phyloP scores from a whole-genome alignment of 139 green algal species.

The Coelastrella sp. region DNA sequence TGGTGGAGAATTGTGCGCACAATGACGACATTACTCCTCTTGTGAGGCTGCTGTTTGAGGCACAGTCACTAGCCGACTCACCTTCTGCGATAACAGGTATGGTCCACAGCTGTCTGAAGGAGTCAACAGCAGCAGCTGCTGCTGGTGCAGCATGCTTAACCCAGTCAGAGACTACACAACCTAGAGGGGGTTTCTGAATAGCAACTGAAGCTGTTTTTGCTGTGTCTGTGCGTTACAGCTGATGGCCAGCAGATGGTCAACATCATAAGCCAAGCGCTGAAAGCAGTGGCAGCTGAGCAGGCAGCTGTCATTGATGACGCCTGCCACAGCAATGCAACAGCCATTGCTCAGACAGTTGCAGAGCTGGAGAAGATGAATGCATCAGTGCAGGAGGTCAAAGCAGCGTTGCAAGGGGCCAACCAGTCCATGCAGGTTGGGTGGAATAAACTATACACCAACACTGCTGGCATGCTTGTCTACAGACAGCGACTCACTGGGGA shows the following conservation, averaged over 20 bases:
- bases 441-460: no score
- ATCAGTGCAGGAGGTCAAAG: constrained; percentile 49
- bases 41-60: constrained; percentile 59
- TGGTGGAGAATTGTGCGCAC: constrained; percentile 60
- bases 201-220: neutral
- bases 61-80: constrained; percentile 31
- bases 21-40: constrained; percentile 61
- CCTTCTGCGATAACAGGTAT: constrained; percentile 13
- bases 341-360: constrained; percentile 68
- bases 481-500: no score
- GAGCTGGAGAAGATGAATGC: constrained; percentile 65
- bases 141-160: neutral
- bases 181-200: neutral
- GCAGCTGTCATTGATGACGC: constrained; percentile 59
- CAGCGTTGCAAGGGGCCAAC: constrained; percentile 49
- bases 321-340: constrained; percentile 64
- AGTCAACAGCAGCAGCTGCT: neutral
- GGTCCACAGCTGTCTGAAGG: neutral
- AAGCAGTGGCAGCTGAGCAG: constrained; percentile 63
- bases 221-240: neutral
- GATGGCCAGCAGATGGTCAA: constrained; percentile 48
- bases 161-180: no score
- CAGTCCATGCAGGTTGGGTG: constrained; percentile 51
- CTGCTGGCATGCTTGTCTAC: no score
- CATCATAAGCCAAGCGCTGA: constrained; percentile 49